Evolutionary conservation across 169 alveolate genomes (phyloP).

Genomic region (Theileria sp.): DNA sequence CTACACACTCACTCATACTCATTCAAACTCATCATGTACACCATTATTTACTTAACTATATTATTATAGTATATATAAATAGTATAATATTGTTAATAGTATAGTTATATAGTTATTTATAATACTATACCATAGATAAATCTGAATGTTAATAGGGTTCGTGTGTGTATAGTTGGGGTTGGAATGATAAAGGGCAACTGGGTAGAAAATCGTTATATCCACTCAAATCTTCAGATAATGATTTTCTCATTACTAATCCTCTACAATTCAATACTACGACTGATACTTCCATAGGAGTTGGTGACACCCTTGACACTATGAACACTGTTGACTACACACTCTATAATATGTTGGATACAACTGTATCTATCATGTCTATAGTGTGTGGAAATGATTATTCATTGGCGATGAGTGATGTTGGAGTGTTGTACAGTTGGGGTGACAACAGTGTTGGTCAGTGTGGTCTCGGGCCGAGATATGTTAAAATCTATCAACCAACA

Average conservation of each 20-base stretch:
- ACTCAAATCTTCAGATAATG: background rate
- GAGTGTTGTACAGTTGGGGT: conserved; percentile 63
- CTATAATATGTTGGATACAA: background rate
- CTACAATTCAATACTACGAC: conserved; percentile 15
- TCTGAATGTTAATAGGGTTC: no score
- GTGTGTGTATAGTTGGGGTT: conserved; percentile 74
- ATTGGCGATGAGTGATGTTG: conserved; percentile 33
- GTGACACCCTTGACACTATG: no score
- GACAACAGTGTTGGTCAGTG: conserved; percentile 65
- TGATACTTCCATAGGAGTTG: no score
- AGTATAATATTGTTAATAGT: no score
- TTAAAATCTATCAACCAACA: conserved; percentile 43
- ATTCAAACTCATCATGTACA: conserved; percentile 10
- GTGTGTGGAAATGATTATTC: conserved; percentile 64
- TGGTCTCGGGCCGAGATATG: conserved; percentile 58
- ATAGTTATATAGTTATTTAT: no score
- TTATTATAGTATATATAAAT: no score
- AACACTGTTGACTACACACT: background rate
- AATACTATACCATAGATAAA: no score
- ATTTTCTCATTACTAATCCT: conserved; percentile 3
- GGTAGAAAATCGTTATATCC: conserved; percentile 40
- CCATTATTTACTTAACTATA: background rate
- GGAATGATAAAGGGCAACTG: conserved; percentile 70
- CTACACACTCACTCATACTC: conserved; percentile 53
- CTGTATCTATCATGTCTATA: conserved; percentile 15